phyloP scores from a whole-genome alignment of 129 eudicot species.

The Pulicaria dysenterica region DNA sequence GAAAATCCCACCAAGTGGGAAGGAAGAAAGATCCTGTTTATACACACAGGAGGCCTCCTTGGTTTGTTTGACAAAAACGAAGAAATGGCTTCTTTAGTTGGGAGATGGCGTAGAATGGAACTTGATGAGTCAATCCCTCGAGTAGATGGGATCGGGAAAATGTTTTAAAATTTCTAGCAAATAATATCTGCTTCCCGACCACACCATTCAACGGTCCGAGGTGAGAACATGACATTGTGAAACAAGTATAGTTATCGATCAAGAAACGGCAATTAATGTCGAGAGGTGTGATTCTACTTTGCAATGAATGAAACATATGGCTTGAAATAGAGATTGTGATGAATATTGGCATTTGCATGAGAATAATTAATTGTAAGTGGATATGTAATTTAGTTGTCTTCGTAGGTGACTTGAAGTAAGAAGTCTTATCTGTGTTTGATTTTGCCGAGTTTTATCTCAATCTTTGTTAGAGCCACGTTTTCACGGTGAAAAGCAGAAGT shows the following conservation, averaged over 20 bases:
- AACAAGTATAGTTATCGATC: neutral
- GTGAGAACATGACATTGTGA: conserved; percentile 13
- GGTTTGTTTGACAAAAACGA: conserved; percentile 85
- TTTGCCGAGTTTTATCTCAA: neutral
- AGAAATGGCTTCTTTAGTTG: conserved; percentile 57
- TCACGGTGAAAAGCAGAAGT: neutral
- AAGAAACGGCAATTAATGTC: too few relatives aligned
- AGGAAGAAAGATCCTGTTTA: conserved; percentile 82
- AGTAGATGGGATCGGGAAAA: conserved; percentile 81
- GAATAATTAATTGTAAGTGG: conserved; percentile 13
- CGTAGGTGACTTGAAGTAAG: neutral
- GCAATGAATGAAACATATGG: conserved; percentile 8
- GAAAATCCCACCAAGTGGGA: conserved; percentile 80
- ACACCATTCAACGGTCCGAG: neutral
- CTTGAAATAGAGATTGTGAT: neutral
- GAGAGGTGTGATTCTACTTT: neutral
- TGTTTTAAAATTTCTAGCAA: conserved; percentile 48
- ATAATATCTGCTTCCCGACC: neutral
- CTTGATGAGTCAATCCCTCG: conserved; percentile 68
- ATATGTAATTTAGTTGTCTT: neutral
- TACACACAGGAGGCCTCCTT: conserved; percentile 95
- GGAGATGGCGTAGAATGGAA: conserved; percentile 80
- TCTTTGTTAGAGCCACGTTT: neutral
- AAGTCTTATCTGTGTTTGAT: neutral
- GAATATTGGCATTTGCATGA: conserved; percentile 5